Conservation (phyloP, 2,329 filamentous ascomycete genomes). For the Epichloe aotearoae region DNA sequence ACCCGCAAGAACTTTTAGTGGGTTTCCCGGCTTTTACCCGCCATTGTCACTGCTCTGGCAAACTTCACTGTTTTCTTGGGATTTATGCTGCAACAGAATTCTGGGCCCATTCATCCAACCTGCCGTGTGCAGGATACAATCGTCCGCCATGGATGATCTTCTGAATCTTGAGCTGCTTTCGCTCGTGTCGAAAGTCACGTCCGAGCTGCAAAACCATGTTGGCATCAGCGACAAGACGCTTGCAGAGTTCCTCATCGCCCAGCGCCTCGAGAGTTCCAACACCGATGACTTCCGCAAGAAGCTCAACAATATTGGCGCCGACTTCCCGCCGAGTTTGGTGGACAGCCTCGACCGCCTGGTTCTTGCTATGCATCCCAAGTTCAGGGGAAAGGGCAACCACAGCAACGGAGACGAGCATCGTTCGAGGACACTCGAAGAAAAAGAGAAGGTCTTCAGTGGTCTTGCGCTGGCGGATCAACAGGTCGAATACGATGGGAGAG, state of each 20-base stretch:
- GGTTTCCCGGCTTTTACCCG: neutral
- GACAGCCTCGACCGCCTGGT: conserved; percentile 87
- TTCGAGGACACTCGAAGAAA: conserved; percentile 46
- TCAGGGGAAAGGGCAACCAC: conserved; percentile 45
- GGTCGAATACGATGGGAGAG: conserved; percentile 27
- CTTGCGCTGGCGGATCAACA: conserved; percentile 74
- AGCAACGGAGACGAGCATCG: conserved; percentile 28
- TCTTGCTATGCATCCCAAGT: conserved; percentile 78
- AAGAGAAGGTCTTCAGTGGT: conserved; percentile 80
- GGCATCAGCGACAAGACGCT: conserved; percentile 88
- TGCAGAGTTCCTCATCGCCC: conserved; percentile 89
- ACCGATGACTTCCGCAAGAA: conserved; percentile 62
- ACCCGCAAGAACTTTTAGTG: neutral
- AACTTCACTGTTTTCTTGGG: neutral
- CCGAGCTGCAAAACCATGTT: conserved; percentile 87
- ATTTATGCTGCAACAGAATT: neutral
- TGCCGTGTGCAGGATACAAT: conserved; percentile 7
- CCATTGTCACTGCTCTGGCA: neutral
- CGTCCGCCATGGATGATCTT: conserved; percentile 66
- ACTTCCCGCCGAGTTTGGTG: conserved; percentile 72
- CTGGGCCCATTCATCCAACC: neutral
- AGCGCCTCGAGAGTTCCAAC: conserved; percentile 62
- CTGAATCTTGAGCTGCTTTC: conserved; percentile 84
- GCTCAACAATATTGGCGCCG: conserved; percentile 64
- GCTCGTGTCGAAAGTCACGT: conserved; percentile 87